Conservation (phyloP, 2,329 filamentous ascomycete genomes). For the Penicillium sp. region DNA sequence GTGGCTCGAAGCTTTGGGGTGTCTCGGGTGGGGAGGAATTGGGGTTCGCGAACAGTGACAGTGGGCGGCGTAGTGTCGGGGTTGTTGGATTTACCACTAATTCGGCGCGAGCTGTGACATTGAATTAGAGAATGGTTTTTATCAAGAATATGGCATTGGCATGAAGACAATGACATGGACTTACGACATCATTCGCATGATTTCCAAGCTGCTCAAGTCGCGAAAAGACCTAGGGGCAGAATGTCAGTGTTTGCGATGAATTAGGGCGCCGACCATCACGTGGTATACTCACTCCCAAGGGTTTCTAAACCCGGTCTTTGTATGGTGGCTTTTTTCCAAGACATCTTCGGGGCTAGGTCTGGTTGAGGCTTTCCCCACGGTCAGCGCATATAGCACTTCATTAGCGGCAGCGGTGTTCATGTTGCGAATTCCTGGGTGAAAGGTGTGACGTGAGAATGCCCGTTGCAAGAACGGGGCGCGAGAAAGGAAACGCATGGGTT, state of each 20-base stretch:
- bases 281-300: slow-evolving; percentile 44
- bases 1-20: slow-evolving; percentile 72
- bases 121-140: not conserved
- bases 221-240: slow-evolving; percentile 18
- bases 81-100: slow-evolving; percentile 52
- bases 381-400: slow-evolving; percentile 44
- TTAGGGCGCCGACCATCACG: not conserved
- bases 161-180: not conserved
- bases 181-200: slow-evolving; percentile 23
- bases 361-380: slow-evolving; percentile 37
- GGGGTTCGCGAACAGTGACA: slow-evolving; percentile 66
- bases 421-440: slow-evolving; percentile 25
- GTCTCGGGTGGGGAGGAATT: slow-evolving; percentile 64
- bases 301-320: slow-evolving; percentile 41
- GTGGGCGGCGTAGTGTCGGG: slow-evolving; percentile 68
- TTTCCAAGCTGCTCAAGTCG: slow-evolving; percentile 14
- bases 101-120: slow-evolving; percentile 31
- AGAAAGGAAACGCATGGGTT: not conserved
- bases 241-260: slow-evolving; percentile 12
- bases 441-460: slow-evolving; percentile 8
- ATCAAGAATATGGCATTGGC: not conserved
- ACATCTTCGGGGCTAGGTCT: slow-evolving; percentile 42
- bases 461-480: slow-evolving; percentile 25
- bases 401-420: slow-evolving; percentile 40
- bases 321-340: slow-evolving; percentile 42